These are phyloP conservation scores for Xylaria sp. DNA, from an alignment of 2,329 filamentous ascomycete genomes.

Conservation along the genomic window DNA sequence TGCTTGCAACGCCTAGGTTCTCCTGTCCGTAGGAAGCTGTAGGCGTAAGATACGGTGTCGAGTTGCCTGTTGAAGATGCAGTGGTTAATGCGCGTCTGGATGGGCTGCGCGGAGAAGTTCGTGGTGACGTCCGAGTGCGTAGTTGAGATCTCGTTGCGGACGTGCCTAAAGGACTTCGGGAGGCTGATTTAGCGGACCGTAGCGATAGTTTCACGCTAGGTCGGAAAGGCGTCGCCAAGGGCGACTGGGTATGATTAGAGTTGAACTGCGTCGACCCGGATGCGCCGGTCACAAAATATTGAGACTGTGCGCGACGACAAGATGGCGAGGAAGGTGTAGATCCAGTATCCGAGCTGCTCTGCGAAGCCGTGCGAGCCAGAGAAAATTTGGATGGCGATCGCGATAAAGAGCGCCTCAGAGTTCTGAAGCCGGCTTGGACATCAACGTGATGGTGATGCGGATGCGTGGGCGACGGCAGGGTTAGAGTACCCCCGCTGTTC, in stretches of 20 bases:
- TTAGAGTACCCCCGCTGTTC: constrained; percentile 72
- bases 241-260: constrained; percentile 54
- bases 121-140: constrained; percentile 74
- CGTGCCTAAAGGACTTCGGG: constrained; percentile 55
- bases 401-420: constrained; percentile 87
- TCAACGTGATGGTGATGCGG: constrained; percentile 85
- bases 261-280: constrained; percentile 52
- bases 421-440: constrained; percentile 79
- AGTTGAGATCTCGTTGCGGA: constrained; percentile 64
- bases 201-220: constrained; percentile 74
- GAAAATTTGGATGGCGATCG: constrained; percentile 93
- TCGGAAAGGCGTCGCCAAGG: constrained; percentile 72
- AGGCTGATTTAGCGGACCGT: constrained; percentile 70
- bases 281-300: constrained; percentile 57
- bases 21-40: constrained; percentile 57
- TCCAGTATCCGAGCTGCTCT: constrained; percentile 55
- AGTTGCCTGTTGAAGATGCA: constrained; percentile 77
- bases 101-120: constrained; percentile 79
- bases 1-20: constrained; percentile 52
- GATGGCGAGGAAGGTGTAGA: constrained; percentile 65
- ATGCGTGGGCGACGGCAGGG: constrained; percentile 86
- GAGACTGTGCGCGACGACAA: constrained; percentile 55
- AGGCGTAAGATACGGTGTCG: constrained; percentile 58
- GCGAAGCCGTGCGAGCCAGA: constrained; percentile 63
- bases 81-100: constrained; percentile 79